Base-by-base conservation (phyloP, 2,329 filamentous ascomycete species). In the Hypoxylon sp. region DNA sequence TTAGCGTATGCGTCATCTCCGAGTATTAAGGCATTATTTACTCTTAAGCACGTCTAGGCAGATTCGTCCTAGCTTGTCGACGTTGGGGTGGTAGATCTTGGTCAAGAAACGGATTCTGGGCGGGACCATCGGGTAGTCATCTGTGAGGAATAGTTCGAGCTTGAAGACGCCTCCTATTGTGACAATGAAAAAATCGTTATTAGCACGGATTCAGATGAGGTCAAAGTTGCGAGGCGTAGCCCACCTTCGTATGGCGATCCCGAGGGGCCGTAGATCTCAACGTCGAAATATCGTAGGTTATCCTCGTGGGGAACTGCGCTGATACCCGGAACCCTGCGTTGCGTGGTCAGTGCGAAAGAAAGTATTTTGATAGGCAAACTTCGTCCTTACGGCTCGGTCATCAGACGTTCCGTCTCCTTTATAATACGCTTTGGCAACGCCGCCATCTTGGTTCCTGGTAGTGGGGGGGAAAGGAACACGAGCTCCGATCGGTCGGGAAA, bases 31-130 rank as follows among this genome's bases (percentile, higher is more conserved):
- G 34, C 17, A 17, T 4, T 11, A 17, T 11, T 15, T 82, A 97
- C 95, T 97, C 84, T 99, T 99, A 60, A 99, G 82, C 32, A 99
- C 95, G 77, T 99, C 95, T 51, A 99, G 82, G 77, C 96, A 99
- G 80, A 99, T 99, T 64, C 95, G 91, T 64, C 95, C 95, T 1
- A 99, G 88, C 80, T 96, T 96, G 78, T 99, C 95, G 72, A 99
- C 97, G 78, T 99, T 99, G 54, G 95, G 95, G 78, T 99, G 96
- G 80, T 98, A 99, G 79, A 99, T 98, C 82, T 97, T 97, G 72
- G 96, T 99, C 53, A 99, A 85, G 80, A 99, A 99, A 57, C 95
- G 92, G 75, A 99, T 97, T 84, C 97, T 97, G 47, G 95, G 95
- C 56, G 95, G 94, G 32, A 93, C 97, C 95, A 99, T 99, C 43